These are phyloP conservation scores for Cercophora sp. DNA, from an alignment of 495 filamentous ascomycete species.

Conservation along the genomic window DNA sequence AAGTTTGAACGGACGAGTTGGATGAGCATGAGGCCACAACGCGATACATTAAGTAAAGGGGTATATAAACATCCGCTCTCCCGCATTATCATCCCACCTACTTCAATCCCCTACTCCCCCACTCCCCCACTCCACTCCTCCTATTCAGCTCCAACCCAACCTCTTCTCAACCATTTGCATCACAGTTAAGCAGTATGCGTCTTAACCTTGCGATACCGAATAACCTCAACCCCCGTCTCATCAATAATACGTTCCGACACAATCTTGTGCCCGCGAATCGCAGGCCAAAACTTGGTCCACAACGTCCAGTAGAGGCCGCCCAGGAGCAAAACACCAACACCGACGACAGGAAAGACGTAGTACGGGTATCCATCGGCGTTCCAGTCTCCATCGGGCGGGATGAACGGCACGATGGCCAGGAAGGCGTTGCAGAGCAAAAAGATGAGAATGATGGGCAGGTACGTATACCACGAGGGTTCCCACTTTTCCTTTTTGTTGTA, in stretches of 20 bases:
- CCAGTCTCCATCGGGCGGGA: constrained; percentile 47
- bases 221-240: constrained; percentile 45
- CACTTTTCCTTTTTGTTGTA: constrained; percentile 40
- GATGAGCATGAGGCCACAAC: no score
- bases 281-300: constrained; percentile 49
- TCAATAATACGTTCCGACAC: constrained; percentile 39
- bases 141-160: background rate
- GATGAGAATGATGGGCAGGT: constrained; percentile 42
- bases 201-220: constrained; percentile 32
- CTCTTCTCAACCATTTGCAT: background rate
- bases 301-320: constrained; percentile 49
- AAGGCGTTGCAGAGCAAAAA: constrained; percentile 48
- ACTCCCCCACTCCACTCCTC: no score
- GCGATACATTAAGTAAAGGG: no score
- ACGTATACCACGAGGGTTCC: constrained; percentile 41
- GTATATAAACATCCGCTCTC: no score
- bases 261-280: constrained; percentile 47
- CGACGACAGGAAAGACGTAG: constrained; percentile 51
- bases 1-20: no score
- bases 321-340: constrained; percentile 42
- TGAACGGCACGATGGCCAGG: constrained; percentile 48
- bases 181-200: constrained; percentile 10
- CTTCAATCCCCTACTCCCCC: no score
- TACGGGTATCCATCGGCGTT: constrained; percentile 48
- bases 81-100: no score